Evolutionary conservation across 345 rosid species (phyloP), one percentile per base, ranked within the genome.

Genomic region (Noccaea caerulescens): DNA sequence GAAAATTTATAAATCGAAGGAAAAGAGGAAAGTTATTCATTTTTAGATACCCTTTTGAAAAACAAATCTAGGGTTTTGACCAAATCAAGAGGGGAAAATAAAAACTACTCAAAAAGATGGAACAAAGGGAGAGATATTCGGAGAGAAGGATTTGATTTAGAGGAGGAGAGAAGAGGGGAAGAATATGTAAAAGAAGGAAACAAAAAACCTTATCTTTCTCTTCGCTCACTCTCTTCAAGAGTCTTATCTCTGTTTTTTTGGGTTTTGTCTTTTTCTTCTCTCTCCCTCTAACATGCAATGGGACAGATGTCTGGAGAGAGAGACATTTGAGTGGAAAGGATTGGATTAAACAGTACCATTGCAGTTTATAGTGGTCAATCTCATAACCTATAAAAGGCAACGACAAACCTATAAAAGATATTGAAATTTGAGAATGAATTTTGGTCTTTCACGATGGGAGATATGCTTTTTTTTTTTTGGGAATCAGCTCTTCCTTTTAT

Each of bases 21-120:
- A 39, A 33, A 66, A 66, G 63, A 67, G 72, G 72, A 74, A 67
- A 67, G 73, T 43, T 50, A 49, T 38, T 58, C 49, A 54, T 10
- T 63, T 56, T 36, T 10, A 39, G 63, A 68, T 54, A 52, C 36
- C 16, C 63, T 43, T 72, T 43, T 4, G 47, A 47, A 54, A 63
- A 63, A 61, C 69, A 54, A 68, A 68, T 68, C 64, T 75, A 75
- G 79, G 79, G 79, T 62, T 75, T 61, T 61, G 79, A 74, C 78
- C 32, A 66, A 50, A 66, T 73, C 68, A 8, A 47, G 27, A 32
- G n/a, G 43, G 34, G 33, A 2, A 57, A 65, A 39, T 8, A 72
- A 54, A 10, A 54, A 10, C 38, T 11, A 27, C 63, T 25, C 37
- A 64, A 58, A 58, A 20, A 50, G 52, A 58, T 49, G 49, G 46